These are phyloP conservation scores for Suhomyces panamericanus DNA, from an alignment of 1,139 yeast genomes.

Conservation along the genomic window DNA sequence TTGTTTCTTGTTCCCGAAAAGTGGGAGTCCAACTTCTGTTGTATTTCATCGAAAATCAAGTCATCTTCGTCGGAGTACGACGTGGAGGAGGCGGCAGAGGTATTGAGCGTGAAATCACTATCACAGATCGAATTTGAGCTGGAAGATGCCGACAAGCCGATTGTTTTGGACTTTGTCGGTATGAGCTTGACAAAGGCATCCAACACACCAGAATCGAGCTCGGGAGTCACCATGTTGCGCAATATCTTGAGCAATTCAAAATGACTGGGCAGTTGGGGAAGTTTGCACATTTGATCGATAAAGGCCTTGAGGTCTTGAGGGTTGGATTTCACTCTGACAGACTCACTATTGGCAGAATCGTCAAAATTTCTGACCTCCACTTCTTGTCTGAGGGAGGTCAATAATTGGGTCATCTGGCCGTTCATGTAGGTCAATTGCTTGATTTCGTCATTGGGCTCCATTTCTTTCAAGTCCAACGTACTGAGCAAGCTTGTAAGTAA, in stretches of 20 bases:
- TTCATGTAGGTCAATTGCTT: slow-evolving; percentile 7
- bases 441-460: slow-evolving; percentile 4
- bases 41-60: slow-evolving; percentile 29
- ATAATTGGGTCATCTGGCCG: not conserved
- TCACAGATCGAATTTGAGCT: slow-evolving; percentile 13
- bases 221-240: slow-evolving; percentile 12
- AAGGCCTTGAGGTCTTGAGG: slow-evolving; percentile 3
- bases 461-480: not conserved
- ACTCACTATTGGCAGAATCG: not conserved
- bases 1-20: slow-evolving; percentile 25
- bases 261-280: slow-evolving; percentile 7
- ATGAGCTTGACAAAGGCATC: slow-evolving; percentile 17
- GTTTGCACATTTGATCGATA: slow-evolving; percentile 2
- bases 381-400: slow-evolving; percentile 1
- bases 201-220: slow-evolving; percentile 9
- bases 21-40: slow-evolving; percentile 24
- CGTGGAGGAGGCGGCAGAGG: slow-evolving; percentile 8
- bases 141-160: slow-evolving; percentile 5
- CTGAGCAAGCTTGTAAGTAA: not conserved
- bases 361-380: not conserved
- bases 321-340: not conserved
- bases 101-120: slow-evolving; percentile 12
- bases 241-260: slow-evolving; percentile 16
- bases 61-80: slow-evolving; percentile 15
- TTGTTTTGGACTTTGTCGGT: slow-evolving; percentile 12